phyloP scores from a whole-genome alignment of 805 yeast genomes.

The Cyberlindnera mississippiensis region DNA sequence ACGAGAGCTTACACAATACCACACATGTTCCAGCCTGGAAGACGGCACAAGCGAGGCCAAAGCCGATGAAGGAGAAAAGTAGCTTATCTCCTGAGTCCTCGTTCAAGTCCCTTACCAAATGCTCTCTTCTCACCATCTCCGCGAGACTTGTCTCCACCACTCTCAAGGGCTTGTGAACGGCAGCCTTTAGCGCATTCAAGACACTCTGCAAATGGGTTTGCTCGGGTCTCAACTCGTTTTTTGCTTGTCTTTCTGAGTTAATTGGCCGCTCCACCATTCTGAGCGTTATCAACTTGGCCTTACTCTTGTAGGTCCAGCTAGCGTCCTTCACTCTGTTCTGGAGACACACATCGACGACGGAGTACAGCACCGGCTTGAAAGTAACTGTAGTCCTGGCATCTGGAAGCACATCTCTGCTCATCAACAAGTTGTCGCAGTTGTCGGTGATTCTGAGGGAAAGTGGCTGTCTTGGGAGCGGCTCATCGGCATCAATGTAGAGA shows the following conservation, averaged over 20 bases:
- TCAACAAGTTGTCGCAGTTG: constrained; percentile 8
- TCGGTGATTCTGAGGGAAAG: constrained; percentile 13
- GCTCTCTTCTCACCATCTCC: constrained; percentile 14
- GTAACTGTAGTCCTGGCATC: constrained; percentile 10
- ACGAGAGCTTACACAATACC: constrained; percentile 6
- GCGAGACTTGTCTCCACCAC: neutral
- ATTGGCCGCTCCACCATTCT: constrained; percentile 8
- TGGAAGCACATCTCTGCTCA: constrained; percentile 11
- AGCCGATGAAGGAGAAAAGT: constrained; percentile 9
- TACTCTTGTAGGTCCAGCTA: constrained; percentile 32
- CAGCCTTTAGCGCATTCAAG: neutral
- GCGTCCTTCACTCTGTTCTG: constrained; percentile 30
- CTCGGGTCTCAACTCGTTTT: neutral
- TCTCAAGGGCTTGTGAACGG: neutral
- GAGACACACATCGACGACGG: constrained; percentile 27
- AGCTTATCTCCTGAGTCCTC: constrained; percentile 16
- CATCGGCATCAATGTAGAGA: constrained; percentile 16
- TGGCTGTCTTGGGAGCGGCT: constrained; percentile 4
- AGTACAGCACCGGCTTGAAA: constrained; percentile 11
- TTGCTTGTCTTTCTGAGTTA: neutral
- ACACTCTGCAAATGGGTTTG: neutral
- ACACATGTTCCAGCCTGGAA: constrained; percentile 11
- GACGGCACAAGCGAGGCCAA: constrained; percentile 12
- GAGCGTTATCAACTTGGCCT: constrained; percentile 4
- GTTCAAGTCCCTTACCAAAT: constrained; percentile 18